Conservation (phyloP, 1,284 basidiomycete genomes). For the Malassezia arunalokei region DNA sequence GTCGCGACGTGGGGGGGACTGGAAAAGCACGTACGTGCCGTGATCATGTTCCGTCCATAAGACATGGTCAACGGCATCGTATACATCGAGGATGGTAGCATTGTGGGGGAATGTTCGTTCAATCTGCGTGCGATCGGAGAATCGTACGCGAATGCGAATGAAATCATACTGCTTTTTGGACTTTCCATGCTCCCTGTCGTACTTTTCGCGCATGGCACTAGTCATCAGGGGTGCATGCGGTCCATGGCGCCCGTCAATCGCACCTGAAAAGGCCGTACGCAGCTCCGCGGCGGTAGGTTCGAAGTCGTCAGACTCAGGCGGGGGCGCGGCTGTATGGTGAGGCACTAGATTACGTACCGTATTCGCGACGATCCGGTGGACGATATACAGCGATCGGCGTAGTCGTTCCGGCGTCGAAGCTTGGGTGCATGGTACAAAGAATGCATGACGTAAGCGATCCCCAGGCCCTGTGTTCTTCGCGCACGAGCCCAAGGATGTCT, state of each 20-base stretch:
- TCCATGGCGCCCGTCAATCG: slow-evolving; percentile 55
- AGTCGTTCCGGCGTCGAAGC: neutral
- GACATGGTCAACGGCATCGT: slow-evolving; percentile 65
- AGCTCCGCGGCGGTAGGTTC: slow-evolving; percentile 63
- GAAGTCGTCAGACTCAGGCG: slow-evolving; percentile 43
- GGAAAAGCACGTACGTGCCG: slow-evolving; percentile 70
- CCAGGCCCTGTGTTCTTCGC: neutral
- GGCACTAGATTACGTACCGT: slow-evolving; percentile 2
- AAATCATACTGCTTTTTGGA: slow-evolving; percentile 60
- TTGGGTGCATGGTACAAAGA: neutral
- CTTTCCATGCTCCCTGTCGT: slow-evolving; percentile 50
- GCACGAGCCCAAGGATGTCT: neutral
- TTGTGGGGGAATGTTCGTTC: slow-evolving; percentile 64
- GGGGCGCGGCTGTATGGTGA: slow-evolving; percentile 5
- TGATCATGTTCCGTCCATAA: slow-evolving; percentile 61
- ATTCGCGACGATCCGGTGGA: slow-evolving; percentile 2
- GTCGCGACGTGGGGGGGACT: slow-evolving; percentile 63
- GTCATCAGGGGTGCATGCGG: slow-evolving; percentile 67
- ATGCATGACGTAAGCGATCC: slow-evolving; percentile 1
- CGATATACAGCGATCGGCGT: slow-evolving; percentile 11
- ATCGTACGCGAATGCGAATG: slow-evolving; percentile 66
- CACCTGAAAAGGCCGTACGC: slow-evolving; percentile 56
- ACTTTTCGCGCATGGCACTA: slow-evolving; percentile 57
- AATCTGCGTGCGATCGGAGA: slow-evolving; percentile 67
- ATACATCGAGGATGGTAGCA: slow-evolving; percentile 64